phyloP scores from a whole-genome alignment of 2,329 filamentous ascomycete genomes.

The Epichloe gansuensis region DNA sequence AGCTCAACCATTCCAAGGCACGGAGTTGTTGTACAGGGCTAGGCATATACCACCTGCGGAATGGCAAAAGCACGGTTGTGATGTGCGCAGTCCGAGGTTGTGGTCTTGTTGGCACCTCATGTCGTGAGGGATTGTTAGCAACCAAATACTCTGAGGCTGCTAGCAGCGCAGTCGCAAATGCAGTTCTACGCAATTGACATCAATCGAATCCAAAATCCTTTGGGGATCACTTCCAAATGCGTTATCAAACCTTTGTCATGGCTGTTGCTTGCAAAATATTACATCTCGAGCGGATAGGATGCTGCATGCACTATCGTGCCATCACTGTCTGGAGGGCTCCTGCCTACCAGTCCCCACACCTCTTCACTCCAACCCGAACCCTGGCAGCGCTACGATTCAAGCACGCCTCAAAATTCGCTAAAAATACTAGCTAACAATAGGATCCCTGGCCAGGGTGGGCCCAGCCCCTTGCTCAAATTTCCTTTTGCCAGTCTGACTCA shows the following conservation, averaged over 20 bases:
- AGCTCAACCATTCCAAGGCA: background rate
- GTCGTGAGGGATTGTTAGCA: background rate
- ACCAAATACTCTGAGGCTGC: background rate
- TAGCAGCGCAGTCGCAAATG: background rate
- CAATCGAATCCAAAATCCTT: background rate
- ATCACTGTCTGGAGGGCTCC: conserved; percentile 4
- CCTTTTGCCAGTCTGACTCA: background rate
- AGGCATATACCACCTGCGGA: conserved; percentile 3
- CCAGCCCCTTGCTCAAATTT: background rate
- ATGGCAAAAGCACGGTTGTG: conserved; percentile 6
- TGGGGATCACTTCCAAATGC: too few species aligned
- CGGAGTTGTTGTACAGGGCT: background rate
- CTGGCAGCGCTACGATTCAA: background rate
- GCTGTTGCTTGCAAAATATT: background rate
- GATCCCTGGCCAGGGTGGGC: background rate
- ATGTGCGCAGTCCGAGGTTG: conserved; percentile 5
- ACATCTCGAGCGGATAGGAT: background rate
- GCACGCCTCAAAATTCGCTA: too few species aligned
- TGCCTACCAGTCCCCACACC: background rate
- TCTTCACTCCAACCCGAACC: background rate
- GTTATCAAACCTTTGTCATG: background rate
- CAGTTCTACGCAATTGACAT: background rate
- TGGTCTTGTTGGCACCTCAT: background rate
- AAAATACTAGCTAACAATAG: background rate
- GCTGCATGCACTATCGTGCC: conserved; percentile 8